A percentile compares a stretch with the other conserved stretches of the same genome.
phyloP scores from a whole-genome alignment of 495 filamentous ascomycete genomes.

The Sporormia fimetaria region DNA sequence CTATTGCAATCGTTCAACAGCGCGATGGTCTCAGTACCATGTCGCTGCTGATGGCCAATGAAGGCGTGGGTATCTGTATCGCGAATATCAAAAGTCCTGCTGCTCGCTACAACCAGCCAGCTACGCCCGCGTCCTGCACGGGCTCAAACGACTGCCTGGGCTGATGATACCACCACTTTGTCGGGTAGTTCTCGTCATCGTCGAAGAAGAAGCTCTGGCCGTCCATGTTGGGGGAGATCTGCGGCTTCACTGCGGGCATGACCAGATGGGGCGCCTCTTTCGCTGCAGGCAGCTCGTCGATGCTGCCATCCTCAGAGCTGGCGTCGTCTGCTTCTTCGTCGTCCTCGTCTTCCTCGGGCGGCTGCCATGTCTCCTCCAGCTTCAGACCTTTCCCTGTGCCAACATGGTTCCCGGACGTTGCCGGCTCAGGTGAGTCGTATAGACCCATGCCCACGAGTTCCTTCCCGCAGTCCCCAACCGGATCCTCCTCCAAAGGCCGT shows the following conservation, averaged over 20 bases:
- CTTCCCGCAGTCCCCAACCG: slow-evolving; percentile 29
- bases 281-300: slow-evolving; percentile 16
- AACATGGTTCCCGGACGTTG: slow-evolving; percentile 29
- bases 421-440: slow-evolving; percentile 56
- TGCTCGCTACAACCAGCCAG: slow-evolving; percentile 24
- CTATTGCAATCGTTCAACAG: no score
- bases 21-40: no score
- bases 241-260: slow-evolving; percentile 28
- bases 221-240: slow-evolving; percentile 21
- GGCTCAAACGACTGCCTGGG: slow-evolving; percentile 22
- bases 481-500: slow-evolving; percentile 15
- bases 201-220: slow-evolving; percentile 31
- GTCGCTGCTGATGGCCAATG: slow-evolving; percentile 5
- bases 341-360: slow-evolving; percentile 50
- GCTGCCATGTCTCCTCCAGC: slow-evolving; percentile 72
- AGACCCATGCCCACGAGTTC: slow-evolving; percentile 76
- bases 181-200: slow-evolving; percentile 26
- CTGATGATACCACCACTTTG: slow-evolving; percentile 28
- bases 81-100: background rate
- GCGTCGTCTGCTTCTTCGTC: slow-evolving; percentile 36
- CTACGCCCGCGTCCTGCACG: slow-evolving; percentile 27
- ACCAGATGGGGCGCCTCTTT: slow-evolving; percentile 23
- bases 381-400: slow-evolving; percentile 61
- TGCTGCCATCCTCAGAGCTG: slow-evolving; percentile 28
- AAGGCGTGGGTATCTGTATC: slow-evolving; percentile 21